Evolutionary conservation across 768 basidiomycete genomes (phyloP).

Genomic region (Sporobolomyces phaffii): DNA sequence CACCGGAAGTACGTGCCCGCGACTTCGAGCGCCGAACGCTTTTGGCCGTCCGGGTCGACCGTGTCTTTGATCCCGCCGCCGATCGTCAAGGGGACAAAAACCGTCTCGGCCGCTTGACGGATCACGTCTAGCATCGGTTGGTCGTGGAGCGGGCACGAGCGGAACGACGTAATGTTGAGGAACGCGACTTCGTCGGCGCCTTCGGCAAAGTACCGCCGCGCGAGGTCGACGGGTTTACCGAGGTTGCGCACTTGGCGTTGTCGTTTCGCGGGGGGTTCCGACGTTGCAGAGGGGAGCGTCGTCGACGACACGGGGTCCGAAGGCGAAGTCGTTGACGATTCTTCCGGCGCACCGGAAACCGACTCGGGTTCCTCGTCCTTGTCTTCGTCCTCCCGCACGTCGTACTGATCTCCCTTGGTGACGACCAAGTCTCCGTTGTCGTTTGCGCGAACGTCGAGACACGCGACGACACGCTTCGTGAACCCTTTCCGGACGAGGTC

Average conservation of each 20-base stretch:
- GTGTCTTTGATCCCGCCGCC: conserved; percentile 97
- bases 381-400: conserved; percentile 32
- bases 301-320: conserved; percentile 26
- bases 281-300: conserved; percentile 34
- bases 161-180: conserved; percentile 99
- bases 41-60: conserved; percentile 88
- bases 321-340: conserved; percentile 15
- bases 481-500: conserved; percentile 53
- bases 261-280: conserved; percentile 32
- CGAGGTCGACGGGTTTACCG: conserved; percentile 90
- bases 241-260: conserved; percentile 71
- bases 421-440: conserved; percentile 95
- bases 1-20: conserved; percentile 93
- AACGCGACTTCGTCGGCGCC: conserved; percentile 96
- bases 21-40: conserved; percentile 79
- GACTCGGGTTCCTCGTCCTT: conserved; percentile 11
- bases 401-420: conserved; percentile 96
- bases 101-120: conserved; percentile 73
- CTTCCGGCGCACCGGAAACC: conserved; percentile 27
- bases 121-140: conserved; percentile 98
- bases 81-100: conserved; percentile 96
- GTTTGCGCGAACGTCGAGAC: conserved; percentile 94
- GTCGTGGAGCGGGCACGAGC: conserved; percentile 86
- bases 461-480: conserved; percentile 91
- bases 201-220: conserved; percentile 71